Conservation (phyloP, 2,329 filamentous ascomycete genomes). For the Aspergillus tubingensis region DNA sequence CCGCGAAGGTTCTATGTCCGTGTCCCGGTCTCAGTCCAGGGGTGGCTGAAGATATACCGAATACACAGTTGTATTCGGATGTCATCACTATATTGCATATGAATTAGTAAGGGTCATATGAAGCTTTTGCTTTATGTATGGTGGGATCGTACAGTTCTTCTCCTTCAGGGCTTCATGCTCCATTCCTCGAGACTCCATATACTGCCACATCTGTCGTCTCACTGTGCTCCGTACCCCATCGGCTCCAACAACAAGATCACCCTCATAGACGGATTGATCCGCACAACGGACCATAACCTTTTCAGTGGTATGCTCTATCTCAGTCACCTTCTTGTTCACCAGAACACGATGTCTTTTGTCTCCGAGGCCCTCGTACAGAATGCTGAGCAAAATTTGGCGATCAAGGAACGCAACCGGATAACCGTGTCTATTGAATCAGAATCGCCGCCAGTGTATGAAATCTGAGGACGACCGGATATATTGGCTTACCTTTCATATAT, state of each 20-base stretch:
- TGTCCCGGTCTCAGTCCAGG: neutral
- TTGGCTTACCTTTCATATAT: neutral
- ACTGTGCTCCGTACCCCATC: neutral
- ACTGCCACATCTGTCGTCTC: neutral
- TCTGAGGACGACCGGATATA: neutral
- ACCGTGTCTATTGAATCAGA: neutral
- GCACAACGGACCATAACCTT: neutral
- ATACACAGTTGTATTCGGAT: slow-evolving; percentile 17
- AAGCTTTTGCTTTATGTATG: too few species aligned
- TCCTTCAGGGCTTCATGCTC: neutral
- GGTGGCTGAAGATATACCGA: too few species aligned
- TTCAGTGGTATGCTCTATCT: neutral
- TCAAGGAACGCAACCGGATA: slow-evolving; percentile 14
- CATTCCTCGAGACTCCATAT: neutral
- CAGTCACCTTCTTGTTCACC: neutral
- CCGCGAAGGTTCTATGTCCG: slow-evolving; percentile 5
- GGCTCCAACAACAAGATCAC: neutral
- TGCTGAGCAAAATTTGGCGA: slow-evolving; percentile 11
- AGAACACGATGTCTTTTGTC: neutral
- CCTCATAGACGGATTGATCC: neutral
- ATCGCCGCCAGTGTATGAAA: neutral
- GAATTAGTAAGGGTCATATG: too few species aligned
- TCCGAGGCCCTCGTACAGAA: slow-evolving; percentile 1
- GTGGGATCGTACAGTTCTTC: neutral
- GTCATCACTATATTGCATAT: slow-evolving; percentile 1